Evolutionary conservation across 2,329 filamentous ascomycete genomes (phyloP), one percentile per base, ranked within the genome.

Genomic region (Colletotrichum horii): DNA sequence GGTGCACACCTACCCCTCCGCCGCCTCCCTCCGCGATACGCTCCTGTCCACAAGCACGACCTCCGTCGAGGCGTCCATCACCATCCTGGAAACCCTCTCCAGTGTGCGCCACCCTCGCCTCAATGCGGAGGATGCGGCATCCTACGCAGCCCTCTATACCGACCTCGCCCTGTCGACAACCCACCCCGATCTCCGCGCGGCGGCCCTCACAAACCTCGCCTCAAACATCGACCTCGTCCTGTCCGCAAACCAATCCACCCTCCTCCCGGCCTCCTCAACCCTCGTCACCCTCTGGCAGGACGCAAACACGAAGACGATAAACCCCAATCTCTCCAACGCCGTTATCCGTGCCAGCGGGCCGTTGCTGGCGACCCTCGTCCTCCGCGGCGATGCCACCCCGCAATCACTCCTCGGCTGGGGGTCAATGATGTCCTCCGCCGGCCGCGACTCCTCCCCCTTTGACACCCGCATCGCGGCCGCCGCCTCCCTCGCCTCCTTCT

Each of bases 381-480:
- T 7, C 70, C 78, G 11, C 62, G 76, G 58, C 43, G 58, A 71
- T 36, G 19, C 77, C 12, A 70, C 70, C 8, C 62, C 76, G 19
- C 69, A 75, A n/a, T 80, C 80, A 6, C 76, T 86, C 26, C 78
- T 77, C 19, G 81, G 79, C 61, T 92, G 90, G 89, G 89, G 89
- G 6, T 76, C 79, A 19, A 87, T 91, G 83, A 85, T 92, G 79
- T 84, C 85, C 6, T 69, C 64, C 12, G 24, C 70, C 72, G 19
- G 65, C 36, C 48, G 30, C 38, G 70, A 61, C 69, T 52, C 65
- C 68, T 76, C 93, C 90, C 89, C 91, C 22, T 94, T 94, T 75
- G 91, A 94, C 80, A 91, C 89, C 1, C 91, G 94, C 66, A 87
- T 91, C 79, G 90, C 93, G 0, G 92, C 91, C 1, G 87, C 88